phyloP scores from a whole-genome alignment of 2,329 filamentous ascomycete genomes.

The Colletotrichum sp. region DNA sequence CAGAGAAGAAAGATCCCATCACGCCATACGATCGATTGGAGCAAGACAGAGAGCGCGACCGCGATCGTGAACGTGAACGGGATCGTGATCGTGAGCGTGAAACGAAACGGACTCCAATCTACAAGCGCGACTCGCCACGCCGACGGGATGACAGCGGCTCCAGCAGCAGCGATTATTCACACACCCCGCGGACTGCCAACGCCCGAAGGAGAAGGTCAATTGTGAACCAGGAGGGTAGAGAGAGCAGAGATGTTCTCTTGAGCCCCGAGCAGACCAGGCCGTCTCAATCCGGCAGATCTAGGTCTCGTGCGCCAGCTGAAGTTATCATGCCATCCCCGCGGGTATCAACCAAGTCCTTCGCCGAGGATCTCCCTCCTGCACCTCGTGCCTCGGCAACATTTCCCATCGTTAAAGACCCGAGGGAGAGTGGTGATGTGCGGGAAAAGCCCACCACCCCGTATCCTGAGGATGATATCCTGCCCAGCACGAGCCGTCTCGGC shows the following conservation, averaged over 20 bases:
- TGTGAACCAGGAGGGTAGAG: conserved; percentile 37
- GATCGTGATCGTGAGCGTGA: not conserved
- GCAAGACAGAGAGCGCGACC: conserved; percentile 18
- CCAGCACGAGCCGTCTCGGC: conserved; percentile 23
- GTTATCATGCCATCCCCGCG: conserved; percentile 36
- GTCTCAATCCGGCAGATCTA: conserved; percentile 27
- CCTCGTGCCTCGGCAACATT: conserved; percentile 35
- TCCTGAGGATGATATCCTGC: conserved; percentile 30
- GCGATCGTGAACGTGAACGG: not conserved
- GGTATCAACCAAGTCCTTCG: conserved; percentile 14
- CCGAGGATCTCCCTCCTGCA: conserved; percentile 11
- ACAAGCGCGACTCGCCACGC: conserved; percentile 27
- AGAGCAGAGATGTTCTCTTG: conserved; percentile 8
- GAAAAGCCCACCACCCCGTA: conserved; percentile 28
- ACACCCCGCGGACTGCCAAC: conserved; percentile 28
- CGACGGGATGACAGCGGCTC: conserved; percentile 40
- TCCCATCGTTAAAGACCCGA: conserved; percentile 21
- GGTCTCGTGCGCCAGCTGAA: conserved; percentile 32
- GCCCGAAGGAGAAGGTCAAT: conserved; percentile 37
- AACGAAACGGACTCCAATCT: conserved; percentile 29
- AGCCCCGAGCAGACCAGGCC: conserved; percentile 25
- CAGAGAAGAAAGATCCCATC: conserved; percentile 33
- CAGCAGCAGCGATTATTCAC: conserved; percentile 42
- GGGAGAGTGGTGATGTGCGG: conserved; percentile 4
- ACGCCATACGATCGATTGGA: conserved; percentile 28